Base-by-base conservation (phyloP, 441 rosid genomes). In the Macaranga tanarius region DNA sequence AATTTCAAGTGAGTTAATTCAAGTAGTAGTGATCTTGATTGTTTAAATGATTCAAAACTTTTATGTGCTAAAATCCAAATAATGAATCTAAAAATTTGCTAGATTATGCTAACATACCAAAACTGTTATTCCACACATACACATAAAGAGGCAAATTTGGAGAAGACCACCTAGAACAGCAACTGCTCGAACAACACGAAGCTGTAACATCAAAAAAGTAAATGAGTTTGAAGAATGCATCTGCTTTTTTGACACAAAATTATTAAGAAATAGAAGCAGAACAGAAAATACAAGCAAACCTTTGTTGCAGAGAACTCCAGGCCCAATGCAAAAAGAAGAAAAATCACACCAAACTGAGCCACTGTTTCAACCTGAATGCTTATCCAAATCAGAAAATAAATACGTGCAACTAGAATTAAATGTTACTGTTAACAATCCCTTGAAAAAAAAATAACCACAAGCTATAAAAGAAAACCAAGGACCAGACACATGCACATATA, bases 301-400 rank as follows among this genome's bases (percentile, higher is more conserved):
- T 92, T 95, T 58, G 94, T 76, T 11, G 89, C 73, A 4, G 97
- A 95, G 77, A 95, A 95, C 82, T 95, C 99, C 74, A 95, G 83
- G 75, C 99, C 99, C 79, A 95, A 76, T 15, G 97, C 99, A 82
- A 95, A 95, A 72, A 95, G 95, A 73, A 95, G 99, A 84, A 95
- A 95, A 73, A 95, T 90, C 50, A 95, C 99, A 76, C 99, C 99
- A 74, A 95, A 95, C 73, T 95, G 97, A 79, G 97, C 97, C 75
- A 95, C 97, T 62, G 99, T 95, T 90, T 95, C 99, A 68, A 92
- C 97, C 99, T 92, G 87, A 63, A 73, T 45, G 65, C 44, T 75
- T 17, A 57, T 38, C 71, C 28, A 55, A 67, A 55, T 48, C 62
- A 57, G 73, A 60, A 72, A 51, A 62, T 2, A 52, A 45, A 52